Conservation (phyloP, 345 rosid genomes). For the Reutealis trisperma region DNA sequence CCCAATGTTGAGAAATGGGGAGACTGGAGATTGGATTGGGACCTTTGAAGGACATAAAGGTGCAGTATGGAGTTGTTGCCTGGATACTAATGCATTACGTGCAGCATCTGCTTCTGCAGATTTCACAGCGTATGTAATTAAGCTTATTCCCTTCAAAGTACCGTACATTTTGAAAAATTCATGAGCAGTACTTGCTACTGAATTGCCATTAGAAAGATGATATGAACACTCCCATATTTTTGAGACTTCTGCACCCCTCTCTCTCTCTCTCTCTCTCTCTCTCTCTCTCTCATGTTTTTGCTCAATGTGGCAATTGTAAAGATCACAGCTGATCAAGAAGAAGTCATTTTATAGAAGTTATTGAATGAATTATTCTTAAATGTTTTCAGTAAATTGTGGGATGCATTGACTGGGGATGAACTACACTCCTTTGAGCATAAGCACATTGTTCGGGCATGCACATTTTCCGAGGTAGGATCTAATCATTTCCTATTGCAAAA, state of each 20-base stretch:
- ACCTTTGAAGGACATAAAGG: conserved; percentile 99
- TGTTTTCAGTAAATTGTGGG: conserved; percentile 45
- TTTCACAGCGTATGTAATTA: conserved; percentile 72
- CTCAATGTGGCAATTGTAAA: not conserved
- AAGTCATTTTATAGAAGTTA: not conserved
- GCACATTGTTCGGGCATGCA: conserved; percentile 48
- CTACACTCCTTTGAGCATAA: conserved; percentile 48
- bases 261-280: not conserved
- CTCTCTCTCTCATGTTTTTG: not conserved
- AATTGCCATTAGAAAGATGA: no score
- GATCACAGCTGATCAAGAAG: not conserved
- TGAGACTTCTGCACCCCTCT: not conserved
- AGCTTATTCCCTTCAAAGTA: not conserved
- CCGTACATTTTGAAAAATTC: not conserved
- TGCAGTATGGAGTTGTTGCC: conserved; percentile 96
- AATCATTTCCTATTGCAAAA: not conserved
- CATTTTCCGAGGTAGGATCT: conserved; percentile 44
- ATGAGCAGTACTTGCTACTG: not conserved
- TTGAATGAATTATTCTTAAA: conserved; percentile 6
- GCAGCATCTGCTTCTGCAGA: conserved; percentile 99
- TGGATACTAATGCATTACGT: conserved; percentile 79
- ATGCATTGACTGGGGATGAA: conserved; percentile 46
- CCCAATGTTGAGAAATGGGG: conserved; percentile 99
- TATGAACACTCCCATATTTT: not conserved
- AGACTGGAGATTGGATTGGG: conserved; percentile 99